Base-by-base conservation (phyloP, 352 stramenopile species). In the Globisporangium nunn region DNA sequence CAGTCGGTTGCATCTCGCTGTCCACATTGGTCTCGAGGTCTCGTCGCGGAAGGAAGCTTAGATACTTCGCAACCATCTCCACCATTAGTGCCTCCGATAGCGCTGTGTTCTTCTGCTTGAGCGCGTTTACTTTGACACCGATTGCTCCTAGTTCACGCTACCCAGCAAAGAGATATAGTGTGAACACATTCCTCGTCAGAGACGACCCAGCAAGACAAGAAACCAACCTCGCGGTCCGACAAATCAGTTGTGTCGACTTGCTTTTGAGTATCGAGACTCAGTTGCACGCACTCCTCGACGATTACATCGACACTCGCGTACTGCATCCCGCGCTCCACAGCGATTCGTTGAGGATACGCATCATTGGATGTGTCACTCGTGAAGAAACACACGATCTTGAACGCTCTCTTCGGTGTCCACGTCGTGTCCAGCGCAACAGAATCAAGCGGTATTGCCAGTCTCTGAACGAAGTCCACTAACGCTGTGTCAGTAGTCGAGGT, bases 141-240 rank as follows among this genome's bases (percentile, higher is more conserved):
- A 91, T 74, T 4, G 53, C 64, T 6, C 75, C 75, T 0, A 91
- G 55, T 33, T 81, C 78, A 23, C 68, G 58, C 81, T 91, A 15
- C 6, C n/a, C n/a, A 35, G 3, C 31, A 30, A n/a, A 11, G 17
- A 40, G 40, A n/a, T 2, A 56, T n/a, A 8, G 1, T 18, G 15
- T 29, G 30, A 39, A 4, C 28, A 28, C 31, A 17, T 12, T 8
- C 28, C 23, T 23, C 11, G 11, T 10, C 11, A 39, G 2, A 43
- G 48, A 54, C 4, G 47, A 44, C 41, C 33, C 35, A 53, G 46
- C 10, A 50, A 50, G 60, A 14, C 23, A 15, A 37, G 39, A 58
- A 28, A 17, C 28, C 8, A 66, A 91, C 80, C 71, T 91, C 75
- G 0, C 68, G 72, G 5, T 81, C 66, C 41, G 56, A 59, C 1